Conservation (phyloP, 2,329 filamentous ascomycete genomes). For the Davidsoniella eucalypti region DNA sequence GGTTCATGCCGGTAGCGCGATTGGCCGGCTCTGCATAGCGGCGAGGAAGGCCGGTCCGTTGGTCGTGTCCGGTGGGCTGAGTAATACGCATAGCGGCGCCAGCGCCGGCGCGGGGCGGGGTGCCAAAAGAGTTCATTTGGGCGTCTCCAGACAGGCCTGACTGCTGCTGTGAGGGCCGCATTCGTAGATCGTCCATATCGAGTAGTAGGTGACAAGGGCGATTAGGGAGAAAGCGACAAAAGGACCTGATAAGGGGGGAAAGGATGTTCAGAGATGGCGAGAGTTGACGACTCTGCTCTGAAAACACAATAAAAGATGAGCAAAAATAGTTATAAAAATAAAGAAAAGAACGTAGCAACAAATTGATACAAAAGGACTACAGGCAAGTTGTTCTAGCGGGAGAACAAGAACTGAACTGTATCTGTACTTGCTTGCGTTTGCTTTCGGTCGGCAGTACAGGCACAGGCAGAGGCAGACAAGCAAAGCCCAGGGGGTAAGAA, state of each 20-base stretch:
- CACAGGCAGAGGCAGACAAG: constrained; percentile 23
- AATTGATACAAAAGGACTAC: too few species aligned
- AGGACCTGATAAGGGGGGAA: not conserved
- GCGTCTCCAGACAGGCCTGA: not conserved
- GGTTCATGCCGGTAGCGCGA: constrained; percentile 2
- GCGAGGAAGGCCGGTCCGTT: constrained; percentile 2
- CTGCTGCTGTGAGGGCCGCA: constrained; percentile 1
- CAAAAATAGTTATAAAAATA: too few species aligned
- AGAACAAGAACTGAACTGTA: constrained; percentile 13
- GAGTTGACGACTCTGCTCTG: too few species aligned
- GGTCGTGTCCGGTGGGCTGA: not conserved
- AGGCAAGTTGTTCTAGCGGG: too few species aligned
- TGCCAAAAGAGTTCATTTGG: constrained; percentile 4
- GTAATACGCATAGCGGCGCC: not conserved
- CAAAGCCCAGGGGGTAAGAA: constrained; percentile 14
- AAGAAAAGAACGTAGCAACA: too few species aligned
- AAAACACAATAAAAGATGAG: too few species aligned
- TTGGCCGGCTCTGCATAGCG: constrained; percentile 6
- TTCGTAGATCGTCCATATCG: constrained; percentile 3
- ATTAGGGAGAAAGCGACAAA: not conserved
- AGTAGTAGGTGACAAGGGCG: too few species aligned
- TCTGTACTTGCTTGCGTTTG: too few species aligned
- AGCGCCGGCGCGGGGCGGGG: not conserved
- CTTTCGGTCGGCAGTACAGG: constrained; percentile 10
- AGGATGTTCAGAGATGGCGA: constrained; percentile 5